Evolutionary conservation across 2,329 filamentous ascomycete genomes (phyloP).

Genomic region (Colletotrichum tofieldiae): DNA sequence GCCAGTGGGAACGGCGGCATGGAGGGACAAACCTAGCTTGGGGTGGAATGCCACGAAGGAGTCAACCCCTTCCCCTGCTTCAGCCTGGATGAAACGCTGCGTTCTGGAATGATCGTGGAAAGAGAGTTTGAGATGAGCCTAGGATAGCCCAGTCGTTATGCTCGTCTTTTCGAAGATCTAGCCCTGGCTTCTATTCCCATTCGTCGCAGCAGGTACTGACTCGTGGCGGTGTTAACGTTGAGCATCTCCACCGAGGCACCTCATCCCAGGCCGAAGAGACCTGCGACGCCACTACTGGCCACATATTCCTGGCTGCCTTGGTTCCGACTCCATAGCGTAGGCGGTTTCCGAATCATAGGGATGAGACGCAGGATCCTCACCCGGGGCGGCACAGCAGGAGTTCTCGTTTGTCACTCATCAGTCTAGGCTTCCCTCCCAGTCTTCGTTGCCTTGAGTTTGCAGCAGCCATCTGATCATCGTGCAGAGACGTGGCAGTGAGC

Average conservation of each 20-base stretch:
- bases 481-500: background rate
- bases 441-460: background rate
- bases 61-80: background rate
- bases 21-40: background rate
- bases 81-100: conserved; percentile 36
- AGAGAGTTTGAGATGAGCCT: conserved; percentile 32
- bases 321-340: background rate
- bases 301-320: conserved; percentile 2
- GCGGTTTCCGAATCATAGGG: conserved; percentile 19
- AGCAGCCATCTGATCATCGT: conserved; percentile 5
- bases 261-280: background rate
- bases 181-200: conserved; percentile 3
- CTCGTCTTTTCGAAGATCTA: background rate
- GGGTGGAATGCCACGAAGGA: background rate
- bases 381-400: conserved; percentile 10
- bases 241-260: background rate
- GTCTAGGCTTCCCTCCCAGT: background rate
- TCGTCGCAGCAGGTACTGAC: conserved; percentile 4
- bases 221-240: background rate
- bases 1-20: background rate
- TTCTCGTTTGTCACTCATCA: background rate
- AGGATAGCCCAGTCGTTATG: conserved; percentile 15
- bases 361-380: conserved; percentile 24
- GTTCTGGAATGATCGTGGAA: conserved; percentile 34
- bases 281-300: background rate